Conservation (phyloP, 1,284 basidiomycete species). For the Naganishia liquefaciens region DNA sequence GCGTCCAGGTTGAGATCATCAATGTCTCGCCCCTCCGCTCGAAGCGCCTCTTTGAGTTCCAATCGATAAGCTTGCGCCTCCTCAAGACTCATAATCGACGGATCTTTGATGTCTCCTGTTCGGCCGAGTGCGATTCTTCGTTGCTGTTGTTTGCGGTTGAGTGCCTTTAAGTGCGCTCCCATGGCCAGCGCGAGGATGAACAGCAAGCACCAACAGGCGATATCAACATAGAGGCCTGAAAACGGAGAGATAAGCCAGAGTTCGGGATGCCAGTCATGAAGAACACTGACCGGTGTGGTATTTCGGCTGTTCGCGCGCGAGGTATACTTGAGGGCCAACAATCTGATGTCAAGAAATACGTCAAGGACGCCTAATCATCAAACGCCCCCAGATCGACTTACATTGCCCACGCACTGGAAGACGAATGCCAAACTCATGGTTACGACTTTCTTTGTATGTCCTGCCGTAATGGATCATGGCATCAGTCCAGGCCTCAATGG, state of each 20-base stretch:
- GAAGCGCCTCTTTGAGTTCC: slow-evolving; percentile 37
- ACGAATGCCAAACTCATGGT: slow-evolving; percentile 43
- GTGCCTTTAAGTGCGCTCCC: slow-evolving; percentile 45
- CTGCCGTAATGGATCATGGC: slow-evolving; percentile 34
- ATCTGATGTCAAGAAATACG: slow-evolving; percentile 30
- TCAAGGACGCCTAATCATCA: background rate
- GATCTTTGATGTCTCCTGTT: slow-evolving; percentile 47
- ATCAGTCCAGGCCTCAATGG: too few species aligned
- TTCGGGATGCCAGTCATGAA: background rate
- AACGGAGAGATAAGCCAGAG: background rate
- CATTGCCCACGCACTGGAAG: slow-evolving; percentile 43
- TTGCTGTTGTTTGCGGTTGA: slow-evolving; percentile 46
- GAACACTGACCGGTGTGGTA: slow-evolving; percentile 39
- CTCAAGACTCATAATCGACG: slow-evolving; percentile 41
- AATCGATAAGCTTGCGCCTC: slow-evolving; percentile 43
- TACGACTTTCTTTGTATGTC: slow-evolving; percentile 47
- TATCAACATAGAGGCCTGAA: slow-evolving; percentile 46
- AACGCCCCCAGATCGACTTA: background rate
- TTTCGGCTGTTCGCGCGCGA: slow-evolving; percentile 40
- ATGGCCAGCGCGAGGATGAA: slow-evolving; percentile 44
- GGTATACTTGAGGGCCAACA: slow-evolving; percentile 49
- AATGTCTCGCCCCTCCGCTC: slow-evolving; percentile 35
- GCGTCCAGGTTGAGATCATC: slow-evolving; percentile 37
- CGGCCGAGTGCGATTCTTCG: slow-evolving; percentile 46
- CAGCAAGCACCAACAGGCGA: slow-evolving; percentile 42